Percentiles rank a stretch among this genome's conserved stretches.
phyloP scores from a whole-genome alignment of 495 filamentous ascomycete species.

The Aspergillus biplanus region DNA sequence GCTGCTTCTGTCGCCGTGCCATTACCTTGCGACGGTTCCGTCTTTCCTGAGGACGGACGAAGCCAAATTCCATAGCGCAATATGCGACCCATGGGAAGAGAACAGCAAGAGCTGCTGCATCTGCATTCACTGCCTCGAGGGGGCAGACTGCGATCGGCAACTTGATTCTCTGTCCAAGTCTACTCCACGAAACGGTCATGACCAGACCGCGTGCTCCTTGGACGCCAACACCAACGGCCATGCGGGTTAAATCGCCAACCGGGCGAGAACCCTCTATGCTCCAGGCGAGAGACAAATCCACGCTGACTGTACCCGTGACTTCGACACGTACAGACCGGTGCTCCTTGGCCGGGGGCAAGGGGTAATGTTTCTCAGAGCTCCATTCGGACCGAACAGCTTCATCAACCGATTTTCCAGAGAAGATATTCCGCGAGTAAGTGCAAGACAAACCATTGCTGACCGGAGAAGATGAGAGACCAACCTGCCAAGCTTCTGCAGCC shows the following conservation, averaged over 20 bases:
- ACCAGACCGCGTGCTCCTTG: conserved; percentile 36
- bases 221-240: conserved; percentile 46
- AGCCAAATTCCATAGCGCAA: conserved; percentile 53
- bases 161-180: conserved; percentile 47
- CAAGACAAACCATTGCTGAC: conserved; percentile 32
- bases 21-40: conserved; percentile 38
- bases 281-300: conserved; percentile 38
- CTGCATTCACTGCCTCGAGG: conserved; percentile 37
- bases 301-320: conserved; percentile 26
- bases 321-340: conserved; percentile 43
- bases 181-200: conserved; percentile 45
- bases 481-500: conserved; percentile 41
- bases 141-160: conserved; percentile 47
- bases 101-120: conserved; percentile 42
- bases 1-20: conserved; percentile 41
- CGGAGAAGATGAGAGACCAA: conserved; percentile 33
- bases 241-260: conserved; percentile 42
- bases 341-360: conserved; percentile 34
- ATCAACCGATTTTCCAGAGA: conserved; percentile 40
- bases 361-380: conserved; percentile 47
- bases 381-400: conserved; percentile 43
- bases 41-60: conserved; percentile 45
- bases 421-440: conserved; percentile 47
- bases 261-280: conserved; percentile 41
- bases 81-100: conserved; percentile 54